phyloP scores from a whole-genome alignment of 768 basidiomycete species.

The Xerocomellus dryophilus region DNA sequence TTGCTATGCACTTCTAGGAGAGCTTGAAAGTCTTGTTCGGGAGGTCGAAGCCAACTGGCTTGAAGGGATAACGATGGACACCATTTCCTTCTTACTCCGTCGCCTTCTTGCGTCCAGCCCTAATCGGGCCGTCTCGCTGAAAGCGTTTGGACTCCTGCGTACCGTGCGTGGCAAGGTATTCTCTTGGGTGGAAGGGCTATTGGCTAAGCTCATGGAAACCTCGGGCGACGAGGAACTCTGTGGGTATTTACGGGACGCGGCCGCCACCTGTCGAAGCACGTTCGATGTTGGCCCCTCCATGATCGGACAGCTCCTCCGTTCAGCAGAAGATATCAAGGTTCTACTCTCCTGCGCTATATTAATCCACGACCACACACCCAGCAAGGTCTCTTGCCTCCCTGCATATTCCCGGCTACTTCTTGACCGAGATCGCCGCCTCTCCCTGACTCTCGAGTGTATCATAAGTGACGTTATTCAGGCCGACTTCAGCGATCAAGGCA shows the following conservation, averaged over 20 bases:
- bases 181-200: conserved; percentile 38
- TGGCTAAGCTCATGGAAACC: conserved; percentile 17
- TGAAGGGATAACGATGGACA: conserved; percentile 31
- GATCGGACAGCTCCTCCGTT: conserved; percentile 13
- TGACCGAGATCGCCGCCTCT: conserved; percentile 32
- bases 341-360: conserved; percentile 25
- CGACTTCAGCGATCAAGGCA: conserved; percentile 1
- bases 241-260: conserved; percentile 34
- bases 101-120: conserved; percentile 36
- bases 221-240: conserved; percentile 15
- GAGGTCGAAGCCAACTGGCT: conserved; percentile 43
- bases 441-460: conserved; percentile 19
- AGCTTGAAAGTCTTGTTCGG: conserved; percentile 35
- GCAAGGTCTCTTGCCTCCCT: conserved; percentile 1
- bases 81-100: conserved; percentile 32
- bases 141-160: conserved; percentile 29
- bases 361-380: conserved; percentile 27
- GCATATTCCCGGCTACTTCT: conserved; percentile 17
- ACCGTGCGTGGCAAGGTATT: conserved; percentile 31
- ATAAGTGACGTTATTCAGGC: conserved; percentile 3
- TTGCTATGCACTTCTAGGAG: conserved; percentile 34
- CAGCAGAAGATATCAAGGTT: conserved; percentile 21
- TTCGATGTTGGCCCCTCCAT: conserved; percentile 24
- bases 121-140: conserved; percentile 8
- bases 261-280: conserved; percentile 38